phyloP scores from a whole-genome alignment of 106 monocot genomes.

The Triglochin maritima region DNA sequence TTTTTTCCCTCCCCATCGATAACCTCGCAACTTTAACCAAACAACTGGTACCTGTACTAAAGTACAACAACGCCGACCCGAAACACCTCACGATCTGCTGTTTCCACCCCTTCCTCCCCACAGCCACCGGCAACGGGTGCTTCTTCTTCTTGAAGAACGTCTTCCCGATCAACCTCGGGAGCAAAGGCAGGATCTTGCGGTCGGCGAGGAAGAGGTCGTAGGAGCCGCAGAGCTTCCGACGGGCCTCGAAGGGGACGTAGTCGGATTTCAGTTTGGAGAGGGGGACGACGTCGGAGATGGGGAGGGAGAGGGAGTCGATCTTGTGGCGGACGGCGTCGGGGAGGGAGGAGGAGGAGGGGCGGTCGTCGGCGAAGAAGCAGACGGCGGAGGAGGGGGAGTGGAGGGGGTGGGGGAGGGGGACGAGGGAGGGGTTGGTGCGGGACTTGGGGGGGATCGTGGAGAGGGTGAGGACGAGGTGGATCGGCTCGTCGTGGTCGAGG shows the following conservation, averaged over 20 bases:
- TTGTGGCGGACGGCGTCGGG: not conserved
- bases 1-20: conserved; percentile 14
- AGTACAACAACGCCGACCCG: conserved; percentile 11
- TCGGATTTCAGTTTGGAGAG: conserved; percentile 8
- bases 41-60: conserved; percentile 25
- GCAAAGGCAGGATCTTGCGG: conserved; percentile 15
- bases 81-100: conserved; percentile 9
- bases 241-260: conserved; percentile 20
- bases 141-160: conserved; percentile 31
- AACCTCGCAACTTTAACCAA: conserved; percentile 18
- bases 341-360: not conserved
- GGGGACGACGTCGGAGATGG: conserved; percentile 15
- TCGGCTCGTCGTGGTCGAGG: conserved; percentile 26
- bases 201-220: conserved; percentile 28
- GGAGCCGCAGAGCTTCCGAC: conserved; percentile 23
- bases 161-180: conserved; percentile 23
- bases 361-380: conserved; percentile 21
- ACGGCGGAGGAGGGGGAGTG: not conserved
- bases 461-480: conserved; percentile 40
- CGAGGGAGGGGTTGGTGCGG: conserved; percentile 27
- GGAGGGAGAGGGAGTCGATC: conserved; percentile 3
- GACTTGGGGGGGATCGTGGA: conserved; percentile 22
- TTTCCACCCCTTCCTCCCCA: conserved; percentile 11
- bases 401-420: conserved; percentile 42
- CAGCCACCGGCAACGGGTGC: conserved; percentile 14